These are phyloP conservation scores for Hygrophorus pudorinus DNA, from an alignment of 768 basidiomycete genomes.

Conservation along the genomic window DNA sequence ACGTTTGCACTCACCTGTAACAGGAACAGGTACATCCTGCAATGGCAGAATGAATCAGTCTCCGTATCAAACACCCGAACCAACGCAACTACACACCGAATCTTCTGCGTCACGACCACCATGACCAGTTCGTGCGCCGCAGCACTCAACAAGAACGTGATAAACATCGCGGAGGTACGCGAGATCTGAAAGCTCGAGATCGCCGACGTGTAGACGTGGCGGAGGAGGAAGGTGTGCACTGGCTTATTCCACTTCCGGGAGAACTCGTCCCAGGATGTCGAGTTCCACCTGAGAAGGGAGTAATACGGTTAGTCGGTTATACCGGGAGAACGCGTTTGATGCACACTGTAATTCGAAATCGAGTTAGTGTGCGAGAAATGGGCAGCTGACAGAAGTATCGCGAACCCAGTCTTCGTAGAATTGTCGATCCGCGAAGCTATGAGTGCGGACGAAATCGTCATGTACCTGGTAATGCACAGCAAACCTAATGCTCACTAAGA, in stretches of 20 bases:
- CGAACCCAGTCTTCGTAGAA: slow-evolving; percentile 95
- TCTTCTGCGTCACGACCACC: slow-evolving; percentile 89
- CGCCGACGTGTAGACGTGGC: slow-evolving; percentile 91
- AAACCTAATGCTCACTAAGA: slow-evolving; percentile 50
- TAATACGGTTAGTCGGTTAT: background rate
- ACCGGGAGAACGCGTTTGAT: background rate
- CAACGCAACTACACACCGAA: slow-evolving; percentile 42
- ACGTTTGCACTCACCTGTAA: slow-evolving; percentile 41
- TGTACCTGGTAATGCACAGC: background rate
- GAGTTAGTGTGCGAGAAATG: background rate
- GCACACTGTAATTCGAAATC: background rate
- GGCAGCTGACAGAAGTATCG: background rate
- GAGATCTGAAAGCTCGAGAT: slow-evolving; percentile 71
- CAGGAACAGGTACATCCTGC: slow-evolving; percentile 77
- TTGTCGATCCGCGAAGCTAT: slow-evolving; percentile 89
- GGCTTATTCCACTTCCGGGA: slow-evolving; percentile 99
- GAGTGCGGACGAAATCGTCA: background rate
- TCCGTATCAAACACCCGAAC: background rate
- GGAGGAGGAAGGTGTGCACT: slow-evolving; percentile 85
- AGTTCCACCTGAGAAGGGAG: slow-evolving; percentile 67
- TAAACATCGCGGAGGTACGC: slow-evolving; percentile 72
- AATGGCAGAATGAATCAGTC: background rate
- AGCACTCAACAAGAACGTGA: slow-evolving; percentile 89
- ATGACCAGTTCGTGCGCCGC: slow-evolving; percentile 92
- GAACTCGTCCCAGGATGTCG: slow-evolving; percentile 94